Evolutionary conservation across 1,284 basidiomycete species (phyloP).

Genomic region (Sporisorium graminicola): DNA sequence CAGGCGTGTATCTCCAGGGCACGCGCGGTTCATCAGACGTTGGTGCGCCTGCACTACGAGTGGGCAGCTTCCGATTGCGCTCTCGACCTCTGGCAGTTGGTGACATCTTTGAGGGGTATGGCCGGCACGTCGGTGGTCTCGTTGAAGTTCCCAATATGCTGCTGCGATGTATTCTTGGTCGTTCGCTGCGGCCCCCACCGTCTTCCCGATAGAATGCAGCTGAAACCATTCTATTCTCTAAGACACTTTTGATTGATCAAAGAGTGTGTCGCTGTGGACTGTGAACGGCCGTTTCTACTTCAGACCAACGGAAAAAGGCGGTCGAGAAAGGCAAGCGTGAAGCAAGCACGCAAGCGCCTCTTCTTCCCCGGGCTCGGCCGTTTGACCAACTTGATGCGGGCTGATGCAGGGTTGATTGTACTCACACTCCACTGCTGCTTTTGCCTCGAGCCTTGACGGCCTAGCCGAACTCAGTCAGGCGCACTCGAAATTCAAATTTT

Average conservation of each 20-base stretch:
- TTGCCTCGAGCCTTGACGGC: background rate
- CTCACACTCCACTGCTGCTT: no score
- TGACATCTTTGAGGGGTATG: constrained; percentile 55
- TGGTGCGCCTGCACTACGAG: constrained; percentile 6
- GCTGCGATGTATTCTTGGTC: constrained; percentile 35
- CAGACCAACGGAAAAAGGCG: constrained; percentile 1
- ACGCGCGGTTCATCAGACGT: background rate
- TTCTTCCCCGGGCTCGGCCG: background rate
- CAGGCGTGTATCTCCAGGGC: constrained; percentile 33
- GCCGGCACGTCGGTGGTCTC: constrained; percentile 41
- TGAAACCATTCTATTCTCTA: background rate
- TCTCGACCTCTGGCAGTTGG: constrained; percentile 29
- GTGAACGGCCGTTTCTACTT: no score
- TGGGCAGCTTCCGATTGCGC: constrained; percentile 24
- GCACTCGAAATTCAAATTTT: background rate
- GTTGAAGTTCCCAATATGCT: constrained; percentile 42
- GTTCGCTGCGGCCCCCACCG: constrained; percentile 18
- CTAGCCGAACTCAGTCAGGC: constrained; percentile 5
- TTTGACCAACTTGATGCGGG: background rate
- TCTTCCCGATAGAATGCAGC: background rate
- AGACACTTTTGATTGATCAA: background rate
- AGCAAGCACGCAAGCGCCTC: constrained; percentile 8
- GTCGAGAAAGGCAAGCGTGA: background rate
- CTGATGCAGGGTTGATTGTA: constrained; percentile 20
- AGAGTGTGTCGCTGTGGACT: background rate